Percentiles rank a stretch among this genome's conserved stretches.
Conservation (phyloP, 257 asterid species). For the Solanum neorickii region DNA sequence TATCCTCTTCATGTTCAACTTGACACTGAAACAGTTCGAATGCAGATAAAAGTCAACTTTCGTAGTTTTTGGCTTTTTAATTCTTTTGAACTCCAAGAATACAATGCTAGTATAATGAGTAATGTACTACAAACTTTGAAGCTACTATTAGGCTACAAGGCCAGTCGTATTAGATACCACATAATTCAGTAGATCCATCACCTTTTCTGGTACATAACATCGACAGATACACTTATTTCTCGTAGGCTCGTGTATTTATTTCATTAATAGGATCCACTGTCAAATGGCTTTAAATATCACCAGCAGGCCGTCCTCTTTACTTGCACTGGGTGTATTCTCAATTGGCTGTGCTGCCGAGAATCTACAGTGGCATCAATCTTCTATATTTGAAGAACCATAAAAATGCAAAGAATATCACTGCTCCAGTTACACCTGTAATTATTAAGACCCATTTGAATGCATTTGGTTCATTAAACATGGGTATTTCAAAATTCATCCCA, state of each 20-base stretch:
- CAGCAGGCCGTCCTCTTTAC: neutral
- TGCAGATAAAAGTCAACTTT: neutral
- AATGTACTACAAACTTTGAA: neutral
- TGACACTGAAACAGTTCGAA: neutral
- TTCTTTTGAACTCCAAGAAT: neutral
- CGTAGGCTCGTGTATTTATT: neutral
- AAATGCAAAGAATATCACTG: constrained; percentile 49
- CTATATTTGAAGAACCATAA: constrained; percentile 72
- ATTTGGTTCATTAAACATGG: constrained; percentile 46
- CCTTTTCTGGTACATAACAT: neutral
- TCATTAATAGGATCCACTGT: neutral
- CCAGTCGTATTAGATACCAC: neutral
- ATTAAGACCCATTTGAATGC: constrained; percentile 91
- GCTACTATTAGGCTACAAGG: neutral
- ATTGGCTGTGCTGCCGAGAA: neutral
- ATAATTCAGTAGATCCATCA: neutral
- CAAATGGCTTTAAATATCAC: neutral
- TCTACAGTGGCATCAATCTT: constrained; percentile 90
- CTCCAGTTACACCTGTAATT: constrained; percentile 69
- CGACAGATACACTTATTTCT: neutral
- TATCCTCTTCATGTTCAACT: neutral
- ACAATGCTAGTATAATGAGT: neutral
- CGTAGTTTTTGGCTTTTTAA: neutral
- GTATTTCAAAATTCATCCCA: constrained; percentile 76
- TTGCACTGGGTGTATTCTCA: neutral